Evolutionary conservation across 2,329 filamentous ascomycete genomes (phyloP), one percentile per base, ranked within the genome.

Genomic region (Chaetoscypha palmicola): DNA sequence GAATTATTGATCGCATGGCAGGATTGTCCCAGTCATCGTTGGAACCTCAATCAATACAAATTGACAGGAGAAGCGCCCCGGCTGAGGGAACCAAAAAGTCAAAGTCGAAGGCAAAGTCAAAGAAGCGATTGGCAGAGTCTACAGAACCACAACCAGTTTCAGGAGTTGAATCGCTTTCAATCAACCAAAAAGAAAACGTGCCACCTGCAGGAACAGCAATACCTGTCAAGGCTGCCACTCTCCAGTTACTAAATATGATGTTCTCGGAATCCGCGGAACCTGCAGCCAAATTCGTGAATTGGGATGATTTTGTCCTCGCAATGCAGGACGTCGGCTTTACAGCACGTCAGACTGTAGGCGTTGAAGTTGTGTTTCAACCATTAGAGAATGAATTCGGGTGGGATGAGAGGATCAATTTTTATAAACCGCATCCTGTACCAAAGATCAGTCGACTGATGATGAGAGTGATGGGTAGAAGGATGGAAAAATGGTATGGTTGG

Each of bases 271-370:
- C 36, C 3, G 34, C 42, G 14, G 36, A 32, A 35, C 3, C 16
- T 5, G 22, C 45, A 7, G n/a, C 30, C 1, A 47, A 47, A n/a
- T 20, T 43, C 2, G 22, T 41, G 9, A 40, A 43, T 21, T 43
- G 45, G 45, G 45, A 47, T 19, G 41, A 43, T 32, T 47, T 47
- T 21, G 41, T 44, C 4, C 17, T 22, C 20, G 24, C 35, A 17
- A 44, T 44, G 41, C 10, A 12, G 14, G 36, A 39, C 20, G 33
- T 34, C 10, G 35, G 35, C 5, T 45, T 45, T 19, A 10, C 21
- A n/a, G 35, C 42, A 2, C 24, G 24, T 23, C 21, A 45, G 5
- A 14, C 11, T 8, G 42, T 24, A 2, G 42, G 42, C 10, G 24
- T 17, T 12, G 42, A 16, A 3, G 42, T 45, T 9, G 35, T 23